These are phyloP conservation scores for Solanum tarijense DNA, from an alignment of 257 asterid species.

Conservation along the genomic window DNA sequence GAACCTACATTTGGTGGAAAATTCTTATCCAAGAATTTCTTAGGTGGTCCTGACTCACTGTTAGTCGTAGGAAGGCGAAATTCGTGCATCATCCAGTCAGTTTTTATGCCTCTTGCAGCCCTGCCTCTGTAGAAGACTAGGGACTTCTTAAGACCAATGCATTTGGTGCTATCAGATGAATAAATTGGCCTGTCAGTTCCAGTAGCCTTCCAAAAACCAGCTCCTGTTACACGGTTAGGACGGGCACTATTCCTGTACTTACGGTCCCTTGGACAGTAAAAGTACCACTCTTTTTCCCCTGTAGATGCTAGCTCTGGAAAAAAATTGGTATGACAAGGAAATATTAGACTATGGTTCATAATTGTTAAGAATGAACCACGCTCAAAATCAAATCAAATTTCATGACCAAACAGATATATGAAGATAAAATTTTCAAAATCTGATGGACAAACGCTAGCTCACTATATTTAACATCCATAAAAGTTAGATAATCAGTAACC, in stretches of 20 bases:
- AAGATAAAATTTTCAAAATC: too few species aligned
- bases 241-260: conserved; percentile 75
- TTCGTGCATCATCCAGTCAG: conserved; percentile 99
- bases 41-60: conserved; percentile 28
- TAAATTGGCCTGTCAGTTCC: conserved; percentile 89
- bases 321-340: not conserved
- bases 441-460: not conserved
- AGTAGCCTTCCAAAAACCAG: conserved; percentile 95
- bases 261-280: conserved; percentile 82
- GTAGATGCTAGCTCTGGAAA: conserved; percentile 51
- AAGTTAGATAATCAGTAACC: not conserved
- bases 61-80: conserved; percentile 55
- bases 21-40: conserved; percentile 36
- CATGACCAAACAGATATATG: not conserved
- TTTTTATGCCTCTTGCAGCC: conserved; percentile 85
- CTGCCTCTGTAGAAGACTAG: conserved; percentile 88
- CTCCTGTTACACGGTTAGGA: conserved; percentile 85
- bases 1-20: conserved; percentile 62
- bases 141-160: conserved; percentile 86
- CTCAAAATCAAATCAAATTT: not conserved
- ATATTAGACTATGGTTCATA: not conserved
- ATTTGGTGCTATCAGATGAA: conserved; percentile 54
- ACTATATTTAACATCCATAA: not conserved
- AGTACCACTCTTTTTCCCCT: conserved; percentile 92
- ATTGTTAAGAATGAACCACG: not conserved